Base-by-base conservation (phyloP, 345 rosid genomes). In the Populus simonii region DNA sequence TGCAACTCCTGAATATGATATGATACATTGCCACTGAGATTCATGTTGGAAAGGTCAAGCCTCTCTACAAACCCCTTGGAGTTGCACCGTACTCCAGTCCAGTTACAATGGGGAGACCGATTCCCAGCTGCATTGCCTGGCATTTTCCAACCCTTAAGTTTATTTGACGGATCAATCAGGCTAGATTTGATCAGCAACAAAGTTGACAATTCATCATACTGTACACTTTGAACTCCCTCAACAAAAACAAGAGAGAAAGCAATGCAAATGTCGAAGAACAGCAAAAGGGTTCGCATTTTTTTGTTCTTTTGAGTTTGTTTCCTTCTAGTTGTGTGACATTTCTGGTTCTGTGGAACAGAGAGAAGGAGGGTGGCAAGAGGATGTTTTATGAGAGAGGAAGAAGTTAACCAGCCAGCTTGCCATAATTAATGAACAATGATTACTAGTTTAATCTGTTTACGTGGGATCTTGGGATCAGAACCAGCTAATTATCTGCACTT, bases 11-110 rank as follows among this genome's bases (percentile, higher is more conserved):
- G 90, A 81, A 93, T 86, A 73, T 70, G 89, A 70, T 88, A 84
- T 11, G 98, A 89, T 9, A 95, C 72, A 71, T 73, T 87, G 80
- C 97, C 98, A 15, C 84, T 89, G 79, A 95, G 92, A 79, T 86
- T 92, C 98, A 90, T 88, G 83, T 87, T 84, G 68, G 92, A 84
- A 17, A 95, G 89, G 29, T 89, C 89, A 74, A 95, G 93, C 81
- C 85, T 90, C 80, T 77, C 88, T 11, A 95, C 94, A 59, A 80
- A 82, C 35, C 98, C 93, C 51, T 66, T 72, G 20, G 89, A 75
- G 84, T 88, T 87, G 87, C 99, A 93, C 39, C 78, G 73, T 33
- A 95, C 89, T 36, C 97, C 94, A 6, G 89, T 90, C 99, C 98
- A 95, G 22, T 75, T 83, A 78, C 99, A 95, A 76, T 93, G 92